A percentile compares a stretch with the other conserved stretches of the same genome.
Conservation (phyloP, 345 rosid genomes). For the Ailanthus altissimus region DNA sequence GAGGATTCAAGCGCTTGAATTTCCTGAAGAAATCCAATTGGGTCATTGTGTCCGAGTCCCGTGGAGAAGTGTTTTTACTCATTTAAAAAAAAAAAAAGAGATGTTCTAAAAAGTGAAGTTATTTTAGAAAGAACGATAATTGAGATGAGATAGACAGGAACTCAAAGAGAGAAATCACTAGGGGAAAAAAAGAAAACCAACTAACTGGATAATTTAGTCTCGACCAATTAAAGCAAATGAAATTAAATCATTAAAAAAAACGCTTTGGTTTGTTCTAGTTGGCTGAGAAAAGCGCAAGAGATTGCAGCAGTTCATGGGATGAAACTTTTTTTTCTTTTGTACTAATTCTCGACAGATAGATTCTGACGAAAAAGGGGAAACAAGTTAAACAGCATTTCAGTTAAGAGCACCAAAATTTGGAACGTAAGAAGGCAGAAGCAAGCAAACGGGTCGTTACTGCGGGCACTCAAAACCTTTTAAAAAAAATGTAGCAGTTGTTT, state of each 20-base stretch:
- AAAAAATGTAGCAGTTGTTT: too few species aligned
- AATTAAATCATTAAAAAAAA: slow-evolving; percentile 19
- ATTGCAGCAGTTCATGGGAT: too few species aligned
- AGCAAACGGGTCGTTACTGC: too few species aligned
- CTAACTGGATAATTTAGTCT: too few species aligned
- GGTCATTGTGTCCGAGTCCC: slow-evolving; percentile 28
- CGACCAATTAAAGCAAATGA: background rate
- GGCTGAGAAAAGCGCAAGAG: background rate
- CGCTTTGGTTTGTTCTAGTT: background rate
- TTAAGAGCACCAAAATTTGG: too few species aligned
- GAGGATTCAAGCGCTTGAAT: slow-evolving; percentile 45
- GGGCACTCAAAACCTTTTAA: too few species aligned
- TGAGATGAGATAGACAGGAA: background rate
- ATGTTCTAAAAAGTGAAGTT: background rate
- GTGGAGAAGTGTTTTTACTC: slow-evolving; percentile 12
- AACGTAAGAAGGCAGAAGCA: too few species aligned
- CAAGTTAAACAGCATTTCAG: too few species aligned
- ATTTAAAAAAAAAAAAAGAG: background rate
- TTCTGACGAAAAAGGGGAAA: too few species aligned
- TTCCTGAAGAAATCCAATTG: slow-evolving; percentile 40
- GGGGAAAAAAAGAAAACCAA: background rate
- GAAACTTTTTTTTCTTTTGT: too few species aligned
- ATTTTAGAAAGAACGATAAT: background rate
- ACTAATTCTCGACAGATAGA: too few species aligned
- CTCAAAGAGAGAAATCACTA: background rate